Conservation (phyloP, 1,284 basidiomycete species). For the Austropuccinia psidii region DNA sequence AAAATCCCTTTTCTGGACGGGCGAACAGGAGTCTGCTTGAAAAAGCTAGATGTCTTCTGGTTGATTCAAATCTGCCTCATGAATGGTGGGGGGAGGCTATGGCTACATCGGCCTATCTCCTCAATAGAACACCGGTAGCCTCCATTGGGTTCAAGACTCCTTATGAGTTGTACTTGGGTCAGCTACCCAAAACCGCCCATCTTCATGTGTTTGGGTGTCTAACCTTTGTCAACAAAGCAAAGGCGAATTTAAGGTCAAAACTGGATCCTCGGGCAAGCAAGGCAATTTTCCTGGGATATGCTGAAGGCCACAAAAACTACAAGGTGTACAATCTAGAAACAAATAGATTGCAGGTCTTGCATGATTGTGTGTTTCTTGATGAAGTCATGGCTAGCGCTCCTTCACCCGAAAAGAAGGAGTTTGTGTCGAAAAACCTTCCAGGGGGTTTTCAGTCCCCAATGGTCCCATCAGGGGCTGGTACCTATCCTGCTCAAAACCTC, state of each 20-base stretch:
- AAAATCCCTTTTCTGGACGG: background rate
- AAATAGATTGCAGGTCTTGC: too few species aligned
- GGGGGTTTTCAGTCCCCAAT: too few species aligned
- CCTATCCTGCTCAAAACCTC: too few species aligned
- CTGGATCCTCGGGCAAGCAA: background rate
- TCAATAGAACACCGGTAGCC: background rate
- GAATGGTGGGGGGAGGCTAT: constrained; percentile 8
- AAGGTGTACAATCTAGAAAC: too few species aligned
- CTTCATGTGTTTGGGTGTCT: background rate
- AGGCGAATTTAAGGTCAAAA: background rate
- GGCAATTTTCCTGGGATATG: background rate
- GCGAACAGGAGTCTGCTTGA: background rate
- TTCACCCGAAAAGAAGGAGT: too few species aligned
- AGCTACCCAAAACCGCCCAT: background rate
- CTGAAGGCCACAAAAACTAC: background rate
- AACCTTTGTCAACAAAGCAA: background rate
- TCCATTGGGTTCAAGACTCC: background rate
- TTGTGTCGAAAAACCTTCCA: too few species aligned
- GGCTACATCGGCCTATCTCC: background rate
- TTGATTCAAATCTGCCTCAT: background rate
- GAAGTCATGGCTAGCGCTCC: too few species aligned
- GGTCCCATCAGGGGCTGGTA: too few species aligned
- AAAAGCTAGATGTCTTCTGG: background rate
- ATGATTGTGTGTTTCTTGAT: too few species aligned
- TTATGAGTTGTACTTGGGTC: background rate